These are phyloP conservation scores for Vitis labrusca DNA, from an alignment of 164 flowering plant genomes.

Conservation along the genomic window DNA sequence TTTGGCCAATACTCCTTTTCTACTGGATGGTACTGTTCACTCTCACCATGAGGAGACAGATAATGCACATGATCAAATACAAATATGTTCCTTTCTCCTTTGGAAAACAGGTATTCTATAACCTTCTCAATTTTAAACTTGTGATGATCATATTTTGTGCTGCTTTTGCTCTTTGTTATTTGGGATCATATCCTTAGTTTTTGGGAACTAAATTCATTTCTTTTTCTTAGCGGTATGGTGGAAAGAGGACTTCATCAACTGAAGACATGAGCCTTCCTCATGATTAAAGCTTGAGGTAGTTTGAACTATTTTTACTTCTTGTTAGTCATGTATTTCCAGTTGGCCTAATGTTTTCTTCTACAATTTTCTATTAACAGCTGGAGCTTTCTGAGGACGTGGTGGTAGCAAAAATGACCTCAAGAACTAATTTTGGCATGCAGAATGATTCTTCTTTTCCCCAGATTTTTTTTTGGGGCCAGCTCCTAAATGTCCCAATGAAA, in stretches of 20 bases:
- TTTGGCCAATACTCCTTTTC: constrained; percentile 89
- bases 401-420: neutral
- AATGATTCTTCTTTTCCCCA: constrained; percentile 1
- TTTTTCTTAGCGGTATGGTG: constrained; percentile 33
- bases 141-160: neutral
- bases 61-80: constrained; percentile 82
- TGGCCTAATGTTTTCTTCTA: neutral
- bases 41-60: constrained; percentile 81
- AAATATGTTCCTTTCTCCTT: constrained; percentile 78
- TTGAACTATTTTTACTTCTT: neutral
- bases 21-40: constrained; percentile 75
- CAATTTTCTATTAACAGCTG: neutral
- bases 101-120: constrained; percentile 69
- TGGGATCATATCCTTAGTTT: neutral
- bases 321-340: neutral
- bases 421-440: neutral
- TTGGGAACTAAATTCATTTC: neutral
- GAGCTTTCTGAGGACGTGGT: neutral
- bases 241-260: constrained; percentile 34
- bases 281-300: constrained; percentile 31
- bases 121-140: neutral
- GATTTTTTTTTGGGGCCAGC: constrained; percentile 6
- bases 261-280: constrained; percentile 28
- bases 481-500: neutral
- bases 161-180: neutral